These are phyloP conservation scores for Pseudogymnoascus sp. DNA, from an alignment of 2,329 filamentous ascomycete species.

Conservation along the genomic window DNA sequence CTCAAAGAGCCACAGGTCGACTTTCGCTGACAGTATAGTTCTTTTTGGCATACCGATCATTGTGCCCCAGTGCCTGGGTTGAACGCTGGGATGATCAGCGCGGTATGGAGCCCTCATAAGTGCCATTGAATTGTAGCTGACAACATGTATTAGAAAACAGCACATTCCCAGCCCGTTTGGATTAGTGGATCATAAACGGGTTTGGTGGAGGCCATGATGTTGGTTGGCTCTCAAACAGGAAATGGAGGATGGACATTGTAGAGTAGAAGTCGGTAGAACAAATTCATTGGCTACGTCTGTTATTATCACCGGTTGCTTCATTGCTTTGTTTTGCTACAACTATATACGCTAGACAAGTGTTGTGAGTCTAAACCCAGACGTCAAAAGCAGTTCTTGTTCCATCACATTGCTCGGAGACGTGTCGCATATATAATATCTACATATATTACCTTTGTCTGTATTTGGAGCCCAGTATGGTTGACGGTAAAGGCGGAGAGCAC, in stretches of 20 bases:
- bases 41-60: constrained; percentile 89
- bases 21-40: constrained; percentile 53
- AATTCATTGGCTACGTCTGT: constrained; percentile 6
- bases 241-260: neutral
- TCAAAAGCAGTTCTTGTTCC: neutral
- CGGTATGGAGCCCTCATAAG: constrained; percentile 51
- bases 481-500: neutral
- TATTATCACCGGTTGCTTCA: neutral
- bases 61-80: constrained; percentile 94
- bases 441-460: neutral
- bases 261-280: constrained; percentile 8
- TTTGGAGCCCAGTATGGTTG: neutral
- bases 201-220: constrained; percentile 1
- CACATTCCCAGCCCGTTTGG: constrained; percentile 60
- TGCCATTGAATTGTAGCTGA: constrained; percentile 21
- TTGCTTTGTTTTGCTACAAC: neutral
- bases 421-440: neutral
- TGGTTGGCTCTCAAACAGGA: neutral
- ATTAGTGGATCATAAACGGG: constrained; percentile 32
- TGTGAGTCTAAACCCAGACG: neutral
- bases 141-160: constrained; percentile 46
- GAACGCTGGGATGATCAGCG: constrained; percentile 96
- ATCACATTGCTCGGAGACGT: neutral
- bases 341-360: neutral
- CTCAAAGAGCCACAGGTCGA: constrained; percentile 16